Evolutionary conservation across 345 rosid genomes (phyloP), one percentile per base, ranked within the genome.

Genomic region (Schrenkiella parvula): DNA sequence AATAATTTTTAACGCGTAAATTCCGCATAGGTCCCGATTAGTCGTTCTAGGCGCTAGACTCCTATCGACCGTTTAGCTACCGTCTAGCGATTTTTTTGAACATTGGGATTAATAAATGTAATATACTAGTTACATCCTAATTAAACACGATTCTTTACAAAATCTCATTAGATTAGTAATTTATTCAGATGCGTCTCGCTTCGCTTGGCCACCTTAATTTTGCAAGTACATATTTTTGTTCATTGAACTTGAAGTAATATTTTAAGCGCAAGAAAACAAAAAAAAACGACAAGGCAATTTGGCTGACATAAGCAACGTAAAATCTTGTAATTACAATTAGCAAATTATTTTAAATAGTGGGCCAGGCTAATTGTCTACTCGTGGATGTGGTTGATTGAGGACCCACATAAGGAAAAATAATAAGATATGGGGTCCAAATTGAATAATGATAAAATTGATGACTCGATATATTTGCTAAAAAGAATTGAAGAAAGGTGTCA

Each of bases 231-330:
- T 0, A 9, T 23, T 56, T 70, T 61, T 62, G 11, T 41, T 39
- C 25, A 26, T 47, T 35, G 29, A 48, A 74, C 38, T 55, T 39
- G 64, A 68, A 60, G 15, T 31, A 60, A 68, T 75, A 68, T 60
- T 66, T 50, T 50, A 75, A 68, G 39, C 47, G 63, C 25, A 59
- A 31, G 17, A 21, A 74, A 66, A 2, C 19, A 38, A 41, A 67
- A 61, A 19, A 26, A 61, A 61, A 75, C 74, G 74, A 75, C 79
- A 75, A 52, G 2, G 57, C 64, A 68, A n/a, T 59, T 34, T 41
- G 41, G 79, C 32, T 68, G 74, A 75, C 74, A 75, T 68, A 61
- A 44, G 79, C 79, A 32, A 53, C 64, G 58, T 75, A 61, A 46
- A 61, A 70, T 63, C 66, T 46, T 70, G 46, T 53, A 76, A 62